These are phyloP conservation scores for Chrysanthemum makinoi DNA, from an alignment of 129 eudicot genomes.

Conservation along the genomic window DNA sequence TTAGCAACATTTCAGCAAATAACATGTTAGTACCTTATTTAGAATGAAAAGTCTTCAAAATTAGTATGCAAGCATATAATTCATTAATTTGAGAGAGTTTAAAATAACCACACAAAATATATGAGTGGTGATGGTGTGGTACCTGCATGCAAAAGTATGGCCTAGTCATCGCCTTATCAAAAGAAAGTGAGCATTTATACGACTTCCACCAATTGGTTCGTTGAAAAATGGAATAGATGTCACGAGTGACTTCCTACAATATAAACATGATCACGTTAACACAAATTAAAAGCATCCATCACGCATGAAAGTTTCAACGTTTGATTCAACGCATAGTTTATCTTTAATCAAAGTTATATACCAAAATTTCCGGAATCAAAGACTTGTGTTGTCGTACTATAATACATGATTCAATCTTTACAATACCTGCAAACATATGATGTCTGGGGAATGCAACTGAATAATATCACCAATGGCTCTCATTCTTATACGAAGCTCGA, in stretches of 20 bases:
- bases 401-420: no score
- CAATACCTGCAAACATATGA: constrained; percentile 85
- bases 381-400: no score
- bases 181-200: constrained; percentile 70
- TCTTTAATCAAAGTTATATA: background rate
- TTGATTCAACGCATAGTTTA: background rate
- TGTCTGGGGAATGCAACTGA: constrained; percentile 68
- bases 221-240: constrained; percentile 53
- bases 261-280: background rate
- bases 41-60: background rate
- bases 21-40: no score
- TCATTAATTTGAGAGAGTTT: background rate
- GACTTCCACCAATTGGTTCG: constrained; percentile 77
- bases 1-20: no score
- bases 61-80: background rate
- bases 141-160: constrained; percentile 92
- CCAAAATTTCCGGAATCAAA: no score
- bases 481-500: constrained; percentile 75
- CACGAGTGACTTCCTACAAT: constrained; percentile 80
- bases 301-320: no score
- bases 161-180: constrained; percentile 36
- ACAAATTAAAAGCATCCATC: background rate
- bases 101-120: background rate
- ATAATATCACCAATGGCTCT: constrained; percentile 74
- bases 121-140: background rate